Conservation (phyloP, 2,329 filamentous ascomycete species). For the Tetracladium maxilliforme region DNA sequence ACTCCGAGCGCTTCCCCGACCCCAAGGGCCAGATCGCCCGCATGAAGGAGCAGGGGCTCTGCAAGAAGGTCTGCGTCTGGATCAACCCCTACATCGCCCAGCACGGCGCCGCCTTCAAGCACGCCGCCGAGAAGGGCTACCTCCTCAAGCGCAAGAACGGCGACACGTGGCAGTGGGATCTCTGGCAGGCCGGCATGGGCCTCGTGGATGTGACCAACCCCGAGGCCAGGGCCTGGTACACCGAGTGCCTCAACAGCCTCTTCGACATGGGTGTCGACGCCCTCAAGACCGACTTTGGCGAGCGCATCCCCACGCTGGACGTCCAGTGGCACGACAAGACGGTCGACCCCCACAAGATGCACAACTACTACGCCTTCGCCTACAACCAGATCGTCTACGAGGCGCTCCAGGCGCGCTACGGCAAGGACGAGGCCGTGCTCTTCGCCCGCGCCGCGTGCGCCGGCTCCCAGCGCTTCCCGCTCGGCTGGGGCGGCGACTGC, state of each 20-base stretch:
- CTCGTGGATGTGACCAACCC: conserved; percentile 64
- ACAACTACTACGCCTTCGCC: conserved; percentile 62
- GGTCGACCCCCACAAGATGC: conserved; percentile 50
- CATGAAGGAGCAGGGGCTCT: conserved; percentile 46
- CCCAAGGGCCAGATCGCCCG: conserved; percentile 47
- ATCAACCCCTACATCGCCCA: conserved; percentile 64
- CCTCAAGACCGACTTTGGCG: conserved; percentile 66
- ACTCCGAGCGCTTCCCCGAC: conserved; percentile 53
- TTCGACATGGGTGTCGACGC: conserved; percentile 57
- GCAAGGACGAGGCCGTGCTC: conserved; percentile 38
- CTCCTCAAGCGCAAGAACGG: conserved; percentile 55
- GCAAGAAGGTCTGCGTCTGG: conserved; percentile 57
- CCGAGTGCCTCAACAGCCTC: conserved; percentile 41
- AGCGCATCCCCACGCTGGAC: conserved; percentile 51
- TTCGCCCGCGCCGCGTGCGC: conserved; percentile 55
- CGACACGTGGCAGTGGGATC: conserved; percentile 61
- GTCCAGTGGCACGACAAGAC: conserved; percentile 48
- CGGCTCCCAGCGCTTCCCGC: conserved; percentile 53
- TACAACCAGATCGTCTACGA: conserved; percentile 61
- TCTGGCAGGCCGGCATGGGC: conserved; percentile 67
- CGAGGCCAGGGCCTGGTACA: conserved; percentile 50
- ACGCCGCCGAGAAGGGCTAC: conserved; percentile 51
- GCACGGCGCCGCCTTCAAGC: conserved; percentile 48
- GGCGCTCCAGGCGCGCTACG: conserved; percentile 39
- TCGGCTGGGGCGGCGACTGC: conserved; percentile 63